phyloP scores from a whole-genome alignment of 805 yeast genomes.

The Priceomyces fermenticarens region DNA sequence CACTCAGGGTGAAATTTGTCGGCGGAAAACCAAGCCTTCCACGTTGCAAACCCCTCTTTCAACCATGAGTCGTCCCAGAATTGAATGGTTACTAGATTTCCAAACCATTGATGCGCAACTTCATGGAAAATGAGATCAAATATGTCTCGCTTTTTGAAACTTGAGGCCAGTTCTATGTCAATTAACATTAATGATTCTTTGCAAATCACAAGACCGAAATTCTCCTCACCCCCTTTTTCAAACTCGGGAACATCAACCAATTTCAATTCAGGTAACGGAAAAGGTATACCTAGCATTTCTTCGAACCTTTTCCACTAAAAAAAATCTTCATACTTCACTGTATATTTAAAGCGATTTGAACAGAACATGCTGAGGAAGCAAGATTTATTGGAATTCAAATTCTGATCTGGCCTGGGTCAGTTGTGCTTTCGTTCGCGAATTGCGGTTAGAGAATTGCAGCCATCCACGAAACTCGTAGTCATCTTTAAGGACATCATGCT shows the following conservation, averaged over 20 bases:
- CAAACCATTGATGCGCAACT: slow-evolving; percentile 5
- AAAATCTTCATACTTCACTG: no score
- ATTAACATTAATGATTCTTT: not conserved
- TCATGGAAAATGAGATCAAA: slow-evolving; percentile 4
- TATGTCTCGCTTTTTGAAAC: not conserved
- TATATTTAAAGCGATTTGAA: no score
- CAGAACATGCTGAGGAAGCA: no score
- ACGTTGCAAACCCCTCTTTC: slow-evolving; percentile 3
- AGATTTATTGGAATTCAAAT: no score
- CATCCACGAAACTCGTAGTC: no score
- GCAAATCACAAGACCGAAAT: slow-evolving; percentile 1
- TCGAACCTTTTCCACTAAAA: no score
- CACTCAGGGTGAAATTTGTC: slow-evolving; percentile 1
- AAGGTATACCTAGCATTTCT: not conserved
- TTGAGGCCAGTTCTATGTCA: not conserved
- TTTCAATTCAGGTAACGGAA: slow-evolving; percentile 2
- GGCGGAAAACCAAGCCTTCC: slow-evolving; percentile 4
- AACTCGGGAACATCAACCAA: slow-evolving; percentile 2
- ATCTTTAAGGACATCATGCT: no score
- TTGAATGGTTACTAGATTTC: slow-evolving; percentile 2
- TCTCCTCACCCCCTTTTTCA: slow-evolving; percentile 1
- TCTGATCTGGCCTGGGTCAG: no score
- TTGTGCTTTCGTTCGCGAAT: no score
- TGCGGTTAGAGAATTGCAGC: no score
- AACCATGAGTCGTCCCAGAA: slow-evolving; percentile 4